Evolutionary conservation across 768 basidiomycete species (phyloP).

Genomic region (Pleurotus djamor): DNA sequence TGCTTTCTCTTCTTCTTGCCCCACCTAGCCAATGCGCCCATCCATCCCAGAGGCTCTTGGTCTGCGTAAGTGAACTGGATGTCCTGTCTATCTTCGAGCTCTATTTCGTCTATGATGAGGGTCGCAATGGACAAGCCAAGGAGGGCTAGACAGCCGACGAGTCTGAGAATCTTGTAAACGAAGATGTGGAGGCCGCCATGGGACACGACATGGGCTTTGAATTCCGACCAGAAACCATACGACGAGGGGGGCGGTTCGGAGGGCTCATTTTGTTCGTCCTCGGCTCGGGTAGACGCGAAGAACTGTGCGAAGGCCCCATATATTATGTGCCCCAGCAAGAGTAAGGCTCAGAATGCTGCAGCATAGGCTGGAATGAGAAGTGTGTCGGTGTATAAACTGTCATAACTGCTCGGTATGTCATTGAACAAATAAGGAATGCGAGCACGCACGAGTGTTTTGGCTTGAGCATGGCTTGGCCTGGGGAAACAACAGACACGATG

Average conservation of each 20-base stretch:
- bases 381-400: slow-evolving; percentile 13
- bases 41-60: not conserved
- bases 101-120: slow-evolving; percentile 29
- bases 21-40: slow-evolving; percentile 16
- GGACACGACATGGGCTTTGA: slow-evolving; percentile 33
- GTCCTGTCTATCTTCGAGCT: slow-evolving; percentile 2
- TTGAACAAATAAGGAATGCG: not conserved
- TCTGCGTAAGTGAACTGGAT: not conserved
- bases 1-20: slow-evolving; percentile 22
- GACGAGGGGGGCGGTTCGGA: slow-evolving; percentile 15
- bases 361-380: slow-evolving; percentile 35
- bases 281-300: slow-evolving; percentile 2
- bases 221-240: slow-evolving; percentile 26
- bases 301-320: slow-evolving; percentile 7
- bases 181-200: slow-evolving; percentile 49
- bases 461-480: slow-evolving; percentile 3
- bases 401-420: not conserved
- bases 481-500: not conserved
- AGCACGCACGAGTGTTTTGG: slow-evolving; percentile 2
- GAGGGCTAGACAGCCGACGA: slow-evolving; percentile 43
- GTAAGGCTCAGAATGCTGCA: slow-evolving; percentile 26
- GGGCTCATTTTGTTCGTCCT: slow-evolving; percentile 13
- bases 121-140: slow-evolving; percentile 47
- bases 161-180: slow-evolving; percentile 41
- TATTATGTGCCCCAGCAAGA: slow-evolving; percentile 30